Evolutionary conservation across 345 rosid genomes (phyloP).

Genomic region (Brassica rapa): DNA sequence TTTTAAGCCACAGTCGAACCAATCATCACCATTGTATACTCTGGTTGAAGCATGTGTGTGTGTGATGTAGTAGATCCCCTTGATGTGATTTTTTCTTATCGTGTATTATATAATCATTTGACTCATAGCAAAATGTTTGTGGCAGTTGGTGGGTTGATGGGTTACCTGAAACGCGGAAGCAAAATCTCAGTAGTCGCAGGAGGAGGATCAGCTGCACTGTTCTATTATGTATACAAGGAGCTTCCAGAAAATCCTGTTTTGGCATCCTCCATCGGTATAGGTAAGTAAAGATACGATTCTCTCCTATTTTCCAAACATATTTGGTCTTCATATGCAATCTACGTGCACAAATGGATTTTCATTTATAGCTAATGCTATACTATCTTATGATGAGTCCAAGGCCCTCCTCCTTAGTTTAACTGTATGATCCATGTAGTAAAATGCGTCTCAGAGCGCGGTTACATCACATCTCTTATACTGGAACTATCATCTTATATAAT

Average conservation of each 20-base stretch:
- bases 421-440: neutral
- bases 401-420: neutral
- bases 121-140: slow-evolving; percentile 9
- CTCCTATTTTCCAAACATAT: neutral
- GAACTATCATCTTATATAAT: too few relatives aligned
- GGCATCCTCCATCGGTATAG: slow-evolving; percentile 83
- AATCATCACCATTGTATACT: too few relatives aligned
- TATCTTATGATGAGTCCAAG: neutral
- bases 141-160: slow-evolving; percentile 86
- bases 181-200: slow-evolving; percentile 80
- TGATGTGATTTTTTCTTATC: neutral
- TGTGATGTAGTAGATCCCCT: too few relatives aligned
- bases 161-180: slow-evolving; percentile 84
- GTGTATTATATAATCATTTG: neutral
- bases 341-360: neutral
- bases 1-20: too few relatives aligned
- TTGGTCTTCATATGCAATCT: neutral
- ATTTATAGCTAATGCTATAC: neutral
- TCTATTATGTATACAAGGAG: slow-evolving; percentile 67
- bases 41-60: too few relatives aligned
- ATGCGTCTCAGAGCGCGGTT: neutral
- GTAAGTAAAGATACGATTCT: slow-evolving; percentile 42
- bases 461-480: neutral
- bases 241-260: slow-evolving; percentile 73
- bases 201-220: slow-evolving; percentile 66